Percentiles rank a stretch among this genome's conserved stretches.
Conservation (phyloP, 345 rosid genomes). For the Eucalyptus erythrocorys region DNA sequence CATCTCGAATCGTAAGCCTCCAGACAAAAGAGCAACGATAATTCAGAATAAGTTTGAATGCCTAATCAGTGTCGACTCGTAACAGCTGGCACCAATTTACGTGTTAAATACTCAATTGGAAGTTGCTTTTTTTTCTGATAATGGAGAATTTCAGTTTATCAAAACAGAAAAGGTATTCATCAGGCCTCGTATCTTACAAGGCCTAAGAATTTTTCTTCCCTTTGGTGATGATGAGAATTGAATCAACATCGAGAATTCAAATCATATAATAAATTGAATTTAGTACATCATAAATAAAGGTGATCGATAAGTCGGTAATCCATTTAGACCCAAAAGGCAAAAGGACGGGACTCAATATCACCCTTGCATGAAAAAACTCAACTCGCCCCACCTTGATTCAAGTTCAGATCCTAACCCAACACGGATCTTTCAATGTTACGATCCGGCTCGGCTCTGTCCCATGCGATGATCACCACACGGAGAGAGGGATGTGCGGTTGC, state of each 20-base stretch:
- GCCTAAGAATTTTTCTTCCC: neutral
- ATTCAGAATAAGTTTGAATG: neutral
- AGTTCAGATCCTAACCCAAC: neutral
- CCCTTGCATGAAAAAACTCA: neutral
- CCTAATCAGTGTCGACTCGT: neutral
- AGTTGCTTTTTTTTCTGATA: neutral
- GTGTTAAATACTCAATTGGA: neutral
- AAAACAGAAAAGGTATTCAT: neutral
- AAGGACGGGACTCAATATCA: fast-evolving
- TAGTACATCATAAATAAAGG: neutral
- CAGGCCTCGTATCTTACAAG: neutral
- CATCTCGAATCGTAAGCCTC: neutral
- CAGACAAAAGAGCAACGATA: neutral
- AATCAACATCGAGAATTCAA: neutral
- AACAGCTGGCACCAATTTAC: neutral
- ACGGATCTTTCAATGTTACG: neutral
- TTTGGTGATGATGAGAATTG: neutral
- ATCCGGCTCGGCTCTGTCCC: neutral
- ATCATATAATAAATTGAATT: neutral
- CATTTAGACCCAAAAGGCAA: neutral
- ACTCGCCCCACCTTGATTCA: neutral
- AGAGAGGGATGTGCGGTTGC: neutral
- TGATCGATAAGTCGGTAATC: neutral
- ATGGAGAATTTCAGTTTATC: neutral
- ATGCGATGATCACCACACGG: neutral